Evolutionary conservation across 2,329 filamentous ascomycete genomes (phyloP), one percentile per base, ranked within the genome.

Genomic region (Leptodontidium sp.): DNA sequence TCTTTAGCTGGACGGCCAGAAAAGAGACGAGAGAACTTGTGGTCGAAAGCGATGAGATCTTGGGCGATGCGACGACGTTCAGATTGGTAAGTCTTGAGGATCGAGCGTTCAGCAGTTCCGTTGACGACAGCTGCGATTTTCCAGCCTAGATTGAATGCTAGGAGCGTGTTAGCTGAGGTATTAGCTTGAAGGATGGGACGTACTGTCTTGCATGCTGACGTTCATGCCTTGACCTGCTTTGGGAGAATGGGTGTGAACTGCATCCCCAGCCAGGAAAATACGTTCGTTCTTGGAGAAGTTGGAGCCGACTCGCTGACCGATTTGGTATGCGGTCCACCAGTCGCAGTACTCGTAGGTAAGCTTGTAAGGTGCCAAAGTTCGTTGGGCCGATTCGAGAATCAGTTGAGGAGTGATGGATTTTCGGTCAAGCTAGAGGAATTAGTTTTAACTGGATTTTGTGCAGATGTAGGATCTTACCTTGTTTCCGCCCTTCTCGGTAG

Each of bases 321-420:
- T 86, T 29, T 81, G 80, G 69, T 88, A 88, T 2, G 85, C 84
- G 2, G 85, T 86, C 85, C 87, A 90, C 88, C 88, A 90, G 49
- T 76, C 91, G 67, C 88, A 88, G 69, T 91, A 85, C 45, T 85
- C 79, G 72, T 91, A 91, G 0, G 84, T 83, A 2, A 94, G 79
- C 40, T 83, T 89, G 76, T 93, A 94, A 0, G 91, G 92, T 0
- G 81, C 80, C 29, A 94, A 81, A 61, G 91, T 93, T 66, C 82
- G 85, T 75, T 89, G 86, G 0, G 90, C 91, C 0, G 86, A 83
- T 57, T 84, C 80, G 58, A 93, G 83, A 66, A 94, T 90, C 1
- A 85, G 79, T 0, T 90, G 85, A 0, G 88, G 87, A 0, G 84
- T 91, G 74, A 93, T 89, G 71, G 87, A 85, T 21, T 85, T 87